Evolutionary conservation across 2,329 filamentous ascomycete genomes (phyloP), one percentile per base, ranked within the genome.

Genomic region (Diaporthe capsici): DNA sequence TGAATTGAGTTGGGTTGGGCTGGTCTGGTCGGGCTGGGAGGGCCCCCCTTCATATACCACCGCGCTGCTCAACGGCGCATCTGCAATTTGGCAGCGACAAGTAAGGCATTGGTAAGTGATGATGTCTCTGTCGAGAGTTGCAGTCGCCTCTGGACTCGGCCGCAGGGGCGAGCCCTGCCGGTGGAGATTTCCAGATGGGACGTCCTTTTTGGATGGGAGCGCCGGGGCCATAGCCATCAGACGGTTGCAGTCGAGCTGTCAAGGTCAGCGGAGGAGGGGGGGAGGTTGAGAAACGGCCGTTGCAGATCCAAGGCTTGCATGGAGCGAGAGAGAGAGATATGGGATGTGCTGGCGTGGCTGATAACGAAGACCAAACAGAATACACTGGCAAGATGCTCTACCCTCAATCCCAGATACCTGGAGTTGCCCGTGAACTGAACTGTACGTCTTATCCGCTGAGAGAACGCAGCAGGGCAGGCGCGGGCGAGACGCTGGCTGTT

Each of bases 181-280:
- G 31, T 42, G 13, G 47, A 31, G 31, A 55, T 39, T 39, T 22
- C 34, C 47, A 51, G 44, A 68, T 68, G 47, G 63, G 42, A 51
- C 63, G 63, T 53, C 22, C 34, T 68, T 12, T 17, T 68, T 47
- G 63, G 63, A 68, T 68, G 63, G 47, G 25, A 68, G 9, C 31
- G 13, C 49, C 20, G 31, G 47, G 25, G 22, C 13, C 44, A 37
- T 34, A n/a, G 20, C 47, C 65, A 53, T 68, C 65, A 68, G 65
- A 68, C 31, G 65, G 47, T 68, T 68, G 31, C 63, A 68, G 44
- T 67, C 44, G 44, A 34, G 44, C 63, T 51, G 63, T 67, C 63
- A 67, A 28, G 22, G 63, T 68, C 31, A 39, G 44, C 8, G 22
- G n/a, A 20, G 22, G 31, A 12, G 28, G 9, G 37, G 28, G 22